Evolutionary conservation across 179 eudicot genomes (phyloP), one percentile per base, ranked within the genome.

Genomic region (Drosera spatulata): DNA sequence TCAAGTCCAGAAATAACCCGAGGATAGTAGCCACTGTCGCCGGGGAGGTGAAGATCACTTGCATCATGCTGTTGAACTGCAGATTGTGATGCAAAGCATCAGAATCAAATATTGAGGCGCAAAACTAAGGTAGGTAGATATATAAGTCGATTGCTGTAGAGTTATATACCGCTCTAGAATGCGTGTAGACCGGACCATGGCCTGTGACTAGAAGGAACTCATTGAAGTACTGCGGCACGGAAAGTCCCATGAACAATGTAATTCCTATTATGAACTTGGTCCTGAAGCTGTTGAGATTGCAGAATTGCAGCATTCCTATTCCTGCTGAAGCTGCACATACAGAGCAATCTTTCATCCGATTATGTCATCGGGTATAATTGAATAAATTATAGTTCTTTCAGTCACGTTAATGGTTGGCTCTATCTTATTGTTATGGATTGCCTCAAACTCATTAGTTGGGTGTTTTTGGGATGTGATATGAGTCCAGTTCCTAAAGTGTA

Each of bases 31-130:
- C 99, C 48, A 93, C 87, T 66, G 90, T 89, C 40, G 97, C 75
- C 67, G 89, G 86, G 14, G 99, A 93, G 7, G 99, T 84, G 77
- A 86, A 85, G 0, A 97, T 89, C 39, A 89, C 93, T 43, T 93
- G 86, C 59, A 93, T 75, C 94, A 93, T 93, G 59, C 90, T 97
- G 48, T 93, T 86, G 82, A 85, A 93, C 99, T 93, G 95, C 54
- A 67, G 69, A 49, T 11, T 45, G 49, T 45, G 7, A 6, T 45
- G 49, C 10, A 45, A 10, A 45, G 49, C 10, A 10, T 6, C 10
- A 45, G 49, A 45, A 45, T 6, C 7, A 45, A 45, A 45, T 45
- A 46, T 11, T 46, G 8, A 45, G 49, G 6, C 10, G 49, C 6
- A 10, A 6, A 45, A 45, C 9, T 50, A 10, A 41, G 43, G 3